Conservation (phyloP, 768 basidiomycete species). For the Mycena venus region DNA sequence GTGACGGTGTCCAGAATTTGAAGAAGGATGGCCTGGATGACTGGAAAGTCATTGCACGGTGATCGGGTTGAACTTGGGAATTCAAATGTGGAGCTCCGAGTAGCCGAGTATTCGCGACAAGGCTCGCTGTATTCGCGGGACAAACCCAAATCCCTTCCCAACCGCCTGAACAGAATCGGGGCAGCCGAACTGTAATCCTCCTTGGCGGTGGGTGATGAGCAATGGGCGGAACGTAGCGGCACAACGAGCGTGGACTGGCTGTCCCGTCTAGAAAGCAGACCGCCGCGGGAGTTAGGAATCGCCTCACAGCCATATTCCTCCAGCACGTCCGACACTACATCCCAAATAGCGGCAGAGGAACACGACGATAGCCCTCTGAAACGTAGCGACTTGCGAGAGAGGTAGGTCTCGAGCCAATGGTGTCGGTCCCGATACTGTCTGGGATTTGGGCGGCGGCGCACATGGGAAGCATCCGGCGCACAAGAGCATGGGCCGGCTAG, state of each 20-base stretch:
- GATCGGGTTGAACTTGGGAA: not conserved
- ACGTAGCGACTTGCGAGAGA: constrained; percentile 53
- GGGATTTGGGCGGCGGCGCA: constrained; percentile 32
- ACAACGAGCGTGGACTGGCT: constrained; percentile 32
- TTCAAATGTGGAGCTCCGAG: constrained; percentile 3
- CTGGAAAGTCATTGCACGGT: not conserved
- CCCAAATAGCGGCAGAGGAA: constrained; percentile 57
- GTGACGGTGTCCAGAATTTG: constrained; percentile 37
- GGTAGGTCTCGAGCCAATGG: constrained; percentile 62
- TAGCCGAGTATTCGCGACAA: constrained; percentile 26
- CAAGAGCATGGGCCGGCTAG: constrained; percentile 44
- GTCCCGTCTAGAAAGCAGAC: constrained; percentile 27
- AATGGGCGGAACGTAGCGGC: constrained; percentile 28
- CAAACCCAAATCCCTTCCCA: constrained; percentile 50
- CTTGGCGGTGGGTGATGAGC: constrained; percentile 15
- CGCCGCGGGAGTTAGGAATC: constrained; percentile 27
- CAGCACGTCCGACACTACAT: constrained; percentile 57
- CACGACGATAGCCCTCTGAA: constrained; percentile 41
- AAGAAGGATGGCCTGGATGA: constrained; percentile 15
- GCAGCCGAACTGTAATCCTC: constrained; percentile 31
- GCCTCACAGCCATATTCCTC: constrained; percentile 58
- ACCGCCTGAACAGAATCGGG: constrained; percentile 40
- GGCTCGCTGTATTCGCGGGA: constrained; percentile 43
- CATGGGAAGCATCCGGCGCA: constrained; percentile 65
- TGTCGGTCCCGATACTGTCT: constrained; percentile 55